Conservation (phyloP, 768 basidiomycete genomes). For the Lactarius quietus region DNA sequence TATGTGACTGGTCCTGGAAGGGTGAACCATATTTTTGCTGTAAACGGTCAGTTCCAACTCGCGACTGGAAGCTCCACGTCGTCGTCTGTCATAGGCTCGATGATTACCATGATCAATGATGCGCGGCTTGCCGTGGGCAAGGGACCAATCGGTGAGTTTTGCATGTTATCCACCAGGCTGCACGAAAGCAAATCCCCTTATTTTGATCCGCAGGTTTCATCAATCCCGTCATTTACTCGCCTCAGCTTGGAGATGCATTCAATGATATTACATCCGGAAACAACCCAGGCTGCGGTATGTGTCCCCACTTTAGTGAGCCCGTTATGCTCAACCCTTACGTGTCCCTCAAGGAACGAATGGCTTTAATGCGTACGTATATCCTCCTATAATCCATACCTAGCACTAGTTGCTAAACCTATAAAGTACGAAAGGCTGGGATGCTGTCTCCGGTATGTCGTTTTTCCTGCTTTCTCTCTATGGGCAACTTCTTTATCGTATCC, state of each 20-base stretch:
- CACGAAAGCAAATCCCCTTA: neutral
- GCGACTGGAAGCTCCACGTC: slow-evolving; percentile 38
- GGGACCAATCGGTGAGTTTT: slow-evolving; percentile 31
- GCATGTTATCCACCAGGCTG: too few relatives aligned
- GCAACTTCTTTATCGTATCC: too few relatives aligned
- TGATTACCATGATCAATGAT: slow-evolving; percentile 39
- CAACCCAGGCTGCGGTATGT: slow-evolving; percentile 27
- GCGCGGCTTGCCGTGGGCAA: slow-evolving; percentile 37
- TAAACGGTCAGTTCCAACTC: slow-evolving; percentile 32
- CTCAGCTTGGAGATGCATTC: slow-evolving; percentile 26
- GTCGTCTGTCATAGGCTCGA: slow-evolving; percentile 34
- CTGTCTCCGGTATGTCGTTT: too few relatives aligned
- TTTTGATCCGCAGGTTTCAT: slow-evolving; percentile 35
- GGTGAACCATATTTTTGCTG: slow-evolving; percentile 33
- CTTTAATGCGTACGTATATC: too few relatives aligned
- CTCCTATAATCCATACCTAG: too few relatives aligned
- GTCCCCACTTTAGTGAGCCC: too few relatives aligned
- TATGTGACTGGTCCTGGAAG: slow-evolving; percentile 14
- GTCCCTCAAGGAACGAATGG: too few relatives aligned
- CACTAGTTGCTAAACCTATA: too few relatives aligned
- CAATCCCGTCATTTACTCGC: slow-evolving; percentile 50
- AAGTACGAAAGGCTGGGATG: too few relatives aligned
- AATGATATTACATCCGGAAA: slow-evolving; percentile 30
- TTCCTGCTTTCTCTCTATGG: too few relatives aligned
- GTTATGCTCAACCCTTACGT: too few relatives aligned